These are phyloP conservation scores for Wickerhamiella vanderwaltii DNA, from an alignment of 805 yeast genomes.

Conservation along the genomic window DNA sequence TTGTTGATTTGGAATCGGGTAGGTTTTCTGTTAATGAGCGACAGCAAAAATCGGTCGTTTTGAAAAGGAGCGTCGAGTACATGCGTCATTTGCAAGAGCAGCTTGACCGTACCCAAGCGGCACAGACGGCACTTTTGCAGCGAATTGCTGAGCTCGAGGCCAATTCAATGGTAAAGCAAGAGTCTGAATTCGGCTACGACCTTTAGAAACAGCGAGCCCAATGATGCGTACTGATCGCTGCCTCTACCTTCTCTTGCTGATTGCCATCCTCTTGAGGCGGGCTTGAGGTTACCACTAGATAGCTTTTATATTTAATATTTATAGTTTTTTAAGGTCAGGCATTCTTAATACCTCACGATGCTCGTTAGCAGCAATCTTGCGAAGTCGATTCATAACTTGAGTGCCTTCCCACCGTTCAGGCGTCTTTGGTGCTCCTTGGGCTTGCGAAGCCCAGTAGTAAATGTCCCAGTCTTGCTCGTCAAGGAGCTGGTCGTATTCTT, in stretches of 20 bases:
- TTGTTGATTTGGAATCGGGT: slow-evolving; percentile 14
- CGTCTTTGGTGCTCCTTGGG: slow-evolving; percentile 58
- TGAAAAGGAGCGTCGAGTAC: slow-evolving; percentile 70
- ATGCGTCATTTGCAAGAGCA: slow-evolving; percentile 43
- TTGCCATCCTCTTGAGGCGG: no score
- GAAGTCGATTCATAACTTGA: slow-evolving; percentile 49
- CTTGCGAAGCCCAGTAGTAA: slow-evolving; percentile 91
- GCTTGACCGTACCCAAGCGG: slow-evolving; percentile 5
- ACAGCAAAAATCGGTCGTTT: slow-evolving; percentile 72
- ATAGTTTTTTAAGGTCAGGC: slow-evolving; percentile 49
- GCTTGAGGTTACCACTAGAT: no score
- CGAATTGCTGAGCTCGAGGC: background rate
- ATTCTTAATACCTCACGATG: slow-evolving; percentile 67
- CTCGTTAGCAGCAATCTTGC: slow-evolving; percentile 61
- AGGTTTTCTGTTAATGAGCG: slow-evolving; percentile 30
- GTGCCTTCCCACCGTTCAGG: slow-evolving; percentile 78
- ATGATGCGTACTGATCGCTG: no score
- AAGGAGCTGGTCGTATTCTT: slow-evolving; percentile 69
- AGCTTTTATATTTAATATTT: no score
- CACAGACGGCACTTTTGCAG: background rate
- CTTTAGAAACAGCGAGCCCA: background rate
- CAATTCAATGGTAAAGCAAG: background rate
- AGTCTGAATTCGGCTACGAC: background rate
- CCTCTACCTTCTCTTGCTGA: no score
- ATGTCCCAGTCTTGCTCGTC: slow-evolving; percentile 99